Conservation (phyloP, 1,284 basidiomycete species). For the Lentinus polychrous region DNA sequence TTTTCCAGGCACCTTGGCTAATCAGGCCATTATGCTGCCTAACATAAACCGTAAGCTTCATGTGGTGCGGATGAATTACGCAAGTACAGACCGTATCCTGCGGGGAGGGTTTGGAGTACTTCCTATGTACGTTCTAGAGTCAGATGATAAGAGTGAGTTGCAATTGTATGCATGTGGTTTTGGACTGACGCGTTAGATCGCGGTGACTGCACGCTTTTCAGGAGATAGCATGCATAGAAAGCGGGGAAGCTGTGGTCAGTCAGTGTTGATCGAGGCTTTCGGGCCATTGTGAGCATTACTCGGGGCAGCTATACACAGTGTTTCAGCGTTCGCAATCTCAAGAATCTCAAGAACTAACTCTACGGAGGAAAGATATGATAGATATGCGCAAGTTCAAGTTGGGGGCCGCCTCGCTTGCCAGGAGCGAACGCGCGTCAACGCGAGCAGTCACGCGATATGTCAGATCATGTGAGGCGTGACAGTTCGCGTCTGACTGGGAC, state of each 20-base stretch:
- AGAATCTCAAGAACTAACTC: too few species aligned
- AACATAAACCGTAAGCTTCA: slow-evolving; percentile 1
- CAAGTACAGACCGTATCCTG: slow-evolving; percentile 46
- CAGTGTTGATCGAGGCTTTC: slow-evolving; percentile 30
- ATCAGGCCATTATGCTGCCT: slow-evolving; percentile 86
- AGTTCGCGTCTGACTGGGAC: too few species aligned
- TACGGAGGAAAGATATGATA: too few species aligned
- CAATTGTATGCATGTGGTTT: neutral
- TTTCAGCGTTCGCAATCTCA: too few species aligned
- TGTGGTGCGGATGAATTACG: neutral
- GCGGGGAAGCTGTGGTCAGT: slow-evolving; percentile 58
- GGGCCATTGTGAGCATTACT: slow-evolving; percentile 5
- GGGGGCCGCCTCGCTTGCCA: too few species aligned
- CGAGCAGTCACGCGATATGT: too few species aligned
- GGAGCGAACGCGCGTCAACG: too few species aligned
- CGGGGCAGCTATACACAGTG: too few species aligned
- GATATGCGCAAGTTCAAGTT: too few species aligned
- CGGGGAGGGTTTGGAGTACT: slow-evolving; percentile 79
- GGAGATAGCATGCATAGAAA: slow-evolving; percentile 87
- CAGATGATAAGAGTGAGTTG: neutral
- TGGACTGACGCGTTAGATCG: slow-evolving; percentile 44
- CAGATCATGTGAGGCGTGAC: too few species aligned
- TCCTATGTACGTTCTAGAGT: slow-evolving; percentile 64
- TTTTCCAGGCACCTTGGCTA: slow-evolving; percentile 71
- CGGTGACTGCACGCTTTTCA: slow-evolving; percentile 59